Base-by-base conservation (phyloP, 208 protist species). In the Herpetomonas tarakana region DNA sequence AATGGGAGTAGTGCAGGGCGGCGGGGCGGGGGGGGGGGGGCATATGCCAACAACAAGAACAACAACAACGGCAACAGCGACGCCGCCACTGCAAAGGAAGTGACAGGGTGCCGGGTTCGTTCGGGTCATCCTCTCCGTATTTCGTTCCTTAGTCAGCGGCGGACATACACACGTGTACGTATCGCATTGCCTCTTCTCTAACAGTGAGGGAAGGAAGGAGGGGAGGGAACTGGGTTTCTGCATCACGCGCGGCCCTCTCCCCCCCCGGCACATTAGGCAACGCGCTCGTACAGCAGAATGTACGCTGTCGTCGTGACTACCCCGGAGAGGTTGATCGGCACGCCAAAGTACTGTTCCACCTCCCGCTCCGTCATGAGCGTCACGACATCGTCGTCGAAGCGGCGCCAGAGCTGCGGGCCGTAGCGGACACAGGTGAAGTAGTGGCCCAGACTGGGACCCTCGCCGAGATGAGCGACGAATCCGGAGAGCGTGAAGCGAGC, bases 361-460 rank as follows among this genome's bases (percentile, higher is more conserved):
- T 96, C 87, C 2, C 84, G 65, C 65, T 93, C 88, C 12, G 81
- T 80, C 61, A 96, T 76, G 12, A 68, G 66, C 9, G 80, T 75
- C 2, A 97, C 91, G 1, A 44, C 72, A 21, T 91, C 81, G 66
- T 97, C 93, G 65, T 97, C 88, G 63, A 97, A 96, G n/a, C 81
- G 60, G 22, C 82, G 67, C 92, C 93, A 97, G 44, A 88, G 58
- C 41, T 86, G 74, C 25, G 65, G 73, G 22, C 76, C 78, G 55
- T 87, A 85, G 21, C 86, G 83, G 9, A 94, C 78, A 49, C 93
- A 90, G n/a, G 85, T 89, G 56, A 96, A 86, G 73, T 97, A 97
- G 65, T 97, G 93, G 2, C 93, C 93, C 21, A 75, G 52, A 58
- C 81, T 86, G 2, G 89, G 85, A 6, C 83, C 85, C 31, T 81